Evolutionary conservation across 169 alveolate genomes (phyloP).

Genomic region (Perkinsus marinus): DNA sequence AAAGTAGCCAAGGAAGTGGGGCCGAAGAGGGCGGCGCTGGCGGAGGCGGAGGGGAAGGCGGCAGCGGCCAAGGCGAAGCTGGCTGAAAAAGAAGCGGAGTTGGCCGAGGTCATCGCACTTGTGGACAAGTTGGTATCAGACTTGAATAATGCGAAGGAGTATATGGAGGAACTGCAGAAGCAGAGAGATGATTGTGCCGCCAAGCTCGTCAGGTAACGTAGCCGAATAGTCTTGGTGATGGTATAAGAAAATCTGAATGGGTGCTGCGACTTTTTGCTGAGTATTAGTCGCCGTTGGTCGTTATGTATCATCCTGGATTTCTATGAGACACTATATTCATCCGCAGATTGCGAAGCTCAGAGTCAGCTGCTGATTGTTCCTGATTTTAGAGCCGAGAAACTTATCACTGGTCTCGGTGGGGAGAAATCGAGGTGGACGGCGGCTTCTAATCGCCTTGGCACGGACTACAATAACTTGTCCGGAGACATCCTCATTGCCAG

Average conservation of each 20-base stretch:
- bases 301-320: too few species aligned
- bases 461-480: conserved; percentile 60
- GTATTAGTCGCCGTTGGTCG: too few species aligned
- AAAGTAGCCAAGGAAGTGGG: conserved; percentile 71
- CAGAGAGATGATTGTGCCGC: conserved; percentile 49
- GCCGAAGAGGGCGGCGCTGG: conserved; percentile 71
- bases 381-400: conserved; percentile 81
- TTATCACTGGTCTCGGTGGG: conserved; percentile 79
- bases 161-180: conserved; percentile 60
- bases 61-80: conserved; percentile 70
- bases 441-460: conserved; percentile 69
- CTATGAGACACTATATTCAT: too few species aligned
- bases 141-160: conserved; percentile 56
- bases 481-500: conserved; percentile 71
- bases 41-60: conserved; percentile 73
- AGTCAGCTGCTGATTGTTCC: too few species aligned
- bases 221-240: not conserved
- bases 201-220: conserved; percentile 16
- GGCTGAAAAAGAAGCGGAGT: conserved; percentile 64
- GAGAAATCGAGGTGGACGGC: conserved; percentile 84
- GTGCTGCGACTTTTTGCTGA: too few species aligned
- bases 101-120: conserved; percentile 64
- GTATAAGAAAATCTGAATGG: too few species aligned
- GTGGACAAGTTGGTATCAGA: conserved; percentile 59
- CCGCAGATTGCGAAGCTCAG: too few species aligned